These are phyloP conservation scores for Coemansia sp. DNA, from an alignment of 192 early-diverging fungal genomes.

Conservation along the genomic window DNA sequence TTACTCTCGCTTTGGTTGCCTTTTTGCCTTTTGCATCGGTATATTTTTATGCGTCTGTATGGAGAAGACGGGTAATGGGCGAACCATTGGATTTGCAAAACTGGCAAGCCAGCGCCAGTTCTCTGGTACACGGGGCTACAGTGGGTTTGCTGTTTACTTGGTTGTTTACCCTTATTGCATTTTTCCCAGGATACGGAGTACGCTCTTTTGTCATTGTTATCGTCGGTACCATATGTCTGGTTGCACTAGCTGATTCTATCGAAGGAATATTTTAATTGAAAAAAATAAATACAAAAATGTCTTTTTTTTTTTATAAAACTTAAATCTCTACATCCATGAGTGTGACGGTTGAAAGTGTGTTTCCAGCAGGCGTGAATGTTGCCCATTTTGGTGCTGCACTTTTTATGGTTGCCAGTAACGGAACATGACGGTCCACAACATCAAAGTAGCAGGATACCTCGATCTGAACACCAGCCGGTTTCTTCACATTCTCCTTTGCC, in stretches of 20 bases:
- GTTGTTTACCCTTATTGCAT: constrained; percentile 23
- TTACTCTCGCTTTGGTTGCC: constrained; percentile 18
- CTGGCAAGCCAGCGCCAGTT: constrained; percentile 36
- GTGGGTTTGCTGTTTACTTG: constrained; percentile 33
- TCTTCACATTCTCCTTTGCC: constrained; percentile 9
- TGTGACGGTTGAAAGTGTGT: constrained; percentile 40
- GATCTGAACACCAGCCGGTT: constrained; percentile 9
- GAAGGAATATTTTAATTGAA: constrained; percentile 26
- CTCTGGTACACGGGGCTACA: constrained; percentile 33
- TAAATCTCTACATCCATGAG: constrained; percentile 23
- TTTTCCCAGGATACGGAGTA: constrained; percentile 39
- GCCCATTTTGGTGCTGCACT: constrained; percentile 25
- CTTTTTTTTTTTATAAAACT: not conserved
- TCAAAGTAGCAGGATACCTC: constrained; percentile 51
- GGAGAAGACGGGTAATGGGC: constrained; percentile 35
- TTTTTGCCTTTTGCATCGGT: constrained; percentile 31
- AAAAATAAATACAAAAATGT: constrained; percentile 1
- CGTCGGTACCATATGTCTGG: constrained; percentile 18
- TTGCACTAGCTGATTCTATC: constrained; percentile 27
- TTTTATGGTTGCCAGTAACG: constrained; percentile 32
- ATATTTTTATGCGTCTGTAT: constrained; percentile 43
- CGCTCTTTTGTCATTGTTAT: constrained; percentile 19
- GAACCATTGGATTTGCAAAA: constrained; percentile 43
- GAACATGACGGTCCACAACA: constrained; percentile 26
- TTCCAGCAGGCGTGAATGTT: constrained; percentile 32